A percentile compares a stretch with the other conserved stretches of the same genome.
Evolutionary conservation across 257 asterid species (phyloP).

Genomic region (Salvia rosmarinus): DNA sequence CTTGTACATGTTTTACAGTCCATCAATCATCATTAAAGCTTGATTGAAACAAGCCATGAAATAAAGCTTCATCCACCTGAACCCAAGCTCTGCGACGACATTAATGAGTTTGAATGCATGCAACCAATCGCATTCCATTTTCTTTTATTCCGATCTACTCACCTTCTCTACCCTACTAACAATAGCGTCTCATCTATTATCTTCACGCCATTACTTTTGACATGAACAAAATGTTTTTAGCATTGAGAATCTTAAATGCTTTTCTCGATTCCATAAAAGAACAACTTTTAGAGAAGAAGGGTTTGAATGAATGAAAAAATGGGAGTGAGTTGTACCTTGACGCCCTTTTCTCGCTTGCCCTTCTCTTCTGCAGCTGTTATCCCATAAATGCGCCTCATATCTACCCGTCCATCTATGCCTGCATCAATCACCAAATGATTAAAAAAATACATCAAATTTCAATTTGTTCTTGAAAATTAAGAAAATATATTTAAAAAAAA

Average conservation of each 20-base stretch:
- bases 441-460: too few relatives aligned
- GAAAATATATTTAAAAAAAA: background rate
- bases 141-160: background rate
- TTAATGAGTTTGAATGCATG: constrained; percentile 37
- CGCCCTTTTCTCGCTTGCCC: constrained; percentile 99
- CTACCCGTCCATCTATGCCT: constrained; percentile 99
- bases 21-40: constrained; percentile 65
- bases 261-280: constrained; percentile 8
- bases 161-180: too few relatives aligned
- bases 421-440: constrained; percentile 26
- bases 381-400: constrained; percentile 99
- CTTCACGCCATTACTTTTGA: background rate
- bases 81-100: constrained; percentile 22
- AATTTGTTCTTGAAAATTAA: background rate
- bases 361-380: constrained; percentile 98
- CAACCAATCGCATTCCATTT: constrained; percentile 29
- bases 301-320: background rate
- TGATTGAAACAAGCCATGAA: constrained; percentile 20
- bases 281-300: constrained; percentile 17
- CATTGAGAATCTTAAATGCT: background rate
- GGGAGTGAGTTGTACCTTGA: constrained; percentile 68
- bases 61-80: background rate
- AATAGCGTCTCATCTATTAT: background rate
- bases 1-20: constrained; percentile 44
- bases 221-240: background rate